phyloP scores from a whole-genome alignment of 192 early-diverging fungal genomes.

The Rhizophagus sp. region DNA sequence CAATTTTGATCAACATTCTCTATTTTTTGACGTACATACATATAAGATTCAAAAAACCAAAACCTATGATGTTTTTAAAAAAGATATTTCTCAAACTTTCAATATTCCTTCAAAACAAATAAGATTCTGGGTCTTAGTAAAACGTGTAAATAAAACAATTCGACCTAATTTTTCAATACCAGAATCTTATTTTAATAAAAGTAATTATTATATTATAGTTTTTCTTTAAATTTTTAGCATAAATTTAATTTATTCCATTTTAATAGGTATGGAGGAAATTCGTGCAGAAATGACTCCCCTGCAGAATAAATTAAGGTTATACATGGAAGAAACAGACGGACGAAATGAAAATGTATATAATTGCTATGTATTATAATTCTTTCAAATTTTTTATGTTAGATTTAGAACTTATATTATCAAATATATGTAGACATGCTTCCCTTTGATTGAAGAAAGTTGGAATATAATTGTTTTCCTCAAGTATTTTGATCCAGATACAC shows the following conservation, averaged over 20 bases:
- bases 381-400: no score
- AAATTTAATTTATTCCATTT: background rate
- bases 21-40: background rate
- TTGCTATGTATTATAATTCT: background rate
- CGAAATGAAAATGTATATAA: constrained; percentile 28
- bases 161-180: constrained; percentile 75
- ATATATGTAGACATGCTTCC: constrained; percentile 1
- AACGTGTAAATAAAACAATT: constrained; percentile 89
- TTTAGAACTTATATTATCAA: background rate
- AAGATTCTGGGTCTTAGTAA: constrained; percentile 85
- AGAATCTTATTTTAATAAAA: constrained; percentile 40
- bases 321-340: constrained; percentile 39
- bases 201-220: constrained; percentile 44
- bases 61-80: constrained; percentile 56
- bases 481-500: constrained; percentile 69
- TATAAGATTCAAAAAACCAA: constrained; percentile 62
- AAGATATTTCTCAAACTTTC: constrained; percentile 48
- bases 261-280: constrained; percentile 42
- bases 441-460: constrained; percentile 14
- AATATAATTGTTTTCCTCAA: constrained; percentile 81
- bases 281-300: constrained; percentile 38
- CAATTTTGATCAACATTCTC: constrained; percentile 56
- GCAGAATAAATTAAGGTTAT: constrained; percentile 38
- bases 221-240: background rate
- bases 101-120: constrained; percentile 54